These are phyloP conservation scores for Orbilia brochopaga DNA, from an alignment of 2,329 filamentous ascomycete species.

Conservation along the genomic window DNA sequence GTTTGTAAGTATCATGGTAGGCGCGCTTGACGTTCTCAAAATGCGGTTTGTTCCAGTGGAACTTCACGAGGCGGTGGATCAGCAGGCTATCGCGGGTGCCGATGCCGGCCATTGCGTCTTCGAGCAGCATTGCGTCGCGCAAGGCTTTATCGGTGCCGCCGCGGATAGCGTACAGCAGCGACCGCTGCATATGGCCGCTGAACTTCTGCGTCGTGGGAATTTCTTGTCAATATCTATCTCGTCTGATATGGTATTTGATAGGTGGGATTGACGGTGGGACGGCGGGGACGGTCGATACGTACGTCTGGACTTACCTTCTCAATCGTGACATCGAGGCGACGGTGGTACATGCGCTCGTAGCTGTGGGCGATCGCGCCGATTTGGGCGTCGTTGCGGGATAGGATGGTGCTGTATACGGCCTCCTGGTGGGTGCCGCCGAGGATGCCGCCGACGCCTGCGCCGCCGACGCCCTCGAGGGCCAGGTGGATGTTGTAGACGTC, in stretches of 20 bases:
- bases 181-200: conserved; percentile 88
- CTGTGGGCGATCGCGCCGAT: conserved; percentile 79
- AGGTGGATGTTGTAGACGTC: conserved; percentile 79
- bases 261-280: neutral
- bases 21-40: conserved; percentile 79
- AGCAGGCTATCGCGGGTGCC: conserved; percentile 87
- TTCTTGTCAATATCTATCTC: neutral
- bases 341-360: conserved; percentile 76
- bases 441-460: conserved; percentile 78
- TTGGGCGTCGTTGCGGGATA: conserved; percentile 72
- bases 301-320: conserved; percentile 62
- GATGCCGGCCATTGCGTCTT: conserved; percentile 82
- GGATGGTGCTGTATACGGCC: conserved; percentile 33
- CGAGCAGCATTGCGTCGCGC: conserved; percentile 74
- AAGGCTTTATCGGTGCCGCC: conserved; percentile 70
- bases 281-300: neutral
- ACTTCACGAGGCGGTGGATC: conserved; percentile 74
- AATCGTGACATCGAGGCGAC: conserved; percentile 74
- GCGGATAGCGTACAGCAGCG: conserved; percentile 80
- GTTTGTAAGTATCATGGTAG: conserved; percentile 74
- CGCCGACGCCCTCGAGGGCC: conserved; percentile 78
- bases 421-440: conserved; percentile 65
- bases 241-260: neutral
- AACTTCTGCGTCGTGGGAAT: conserved; percentile 64
- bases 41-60: conserved; percentile 80